Evolutionary conservation across 208 protist genomes (phyloP).

Genomic region (Trypanosoma brucei): DNA sequence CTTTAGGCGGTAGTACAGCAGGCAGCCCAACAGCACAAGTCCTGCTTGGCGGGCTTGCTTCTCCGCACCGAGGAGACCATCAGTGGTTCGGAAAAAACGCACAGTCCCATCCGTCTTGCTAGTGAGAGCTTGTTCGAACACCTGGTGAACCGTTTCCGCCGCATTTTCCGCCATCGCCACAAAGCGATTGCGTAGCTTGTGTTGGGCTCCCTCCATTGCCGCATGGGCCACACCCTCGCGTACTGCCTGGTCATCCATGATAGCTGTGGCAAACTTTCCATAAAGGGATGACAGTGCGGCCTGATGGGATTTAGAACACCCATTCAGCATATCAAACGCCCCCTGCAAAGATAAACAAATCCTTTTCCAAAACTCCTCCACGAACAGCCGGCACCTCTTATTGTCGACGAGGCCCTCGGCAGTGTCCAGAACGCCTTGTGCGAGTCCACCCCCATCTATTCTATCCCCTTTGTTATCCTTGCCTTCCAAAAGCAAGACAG

Average conservation of each 20-base stretch:
- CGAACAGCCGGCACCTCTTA: constrained; percentile 51
- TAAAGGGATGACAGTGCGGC: constrained; percentile 26
- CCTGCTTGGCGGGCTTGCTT: constrained; percentile 60
- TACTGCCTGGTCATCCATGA: constrained; percentile 51
- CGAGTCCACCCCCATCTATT: neutral
- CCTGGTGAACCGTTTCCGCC: constrained; percentile 67
- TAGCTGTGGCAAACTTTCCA: constrained; percentile 43
- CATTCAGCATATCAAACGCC: constrained; percentile 33
- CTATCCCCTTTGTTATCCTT: constrained; percentile 2
- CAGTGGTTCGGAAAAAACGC: constrained; percentile 65
- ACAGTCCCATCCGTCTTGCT: constrained; percentile 67
- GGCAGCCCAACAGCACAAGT: constrained; percentile 52
- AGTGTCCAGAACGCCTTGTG: neutral
- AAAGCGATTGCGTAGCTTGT: constrained; percentile 56
- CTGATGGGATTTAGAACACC: constrained; percentile 23
- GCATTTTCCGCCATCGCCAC: constrained; percentile 70
- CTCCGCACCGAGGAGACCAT: constrained; percentile 51
- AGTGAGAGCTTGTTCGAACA: constrained; percentile 68
- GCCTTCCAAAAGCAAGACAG: constrained; percentile 32
- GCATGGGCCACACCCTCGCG: constrained; percentile 42
- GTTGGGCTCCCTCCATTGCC: constrained; percentile 51
- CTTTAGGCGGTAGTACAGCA: constrained; percentile 78
- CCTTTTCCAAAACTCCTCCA: constrained; percentile 56
- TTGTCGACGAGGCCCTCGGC: constrained; percentile 28
- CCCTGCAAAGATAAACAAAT: constrained; percentile 25